Conservation (phyloP, 2,329 filamentous ascomycete species). For the Curvularia sp. region DNA sequence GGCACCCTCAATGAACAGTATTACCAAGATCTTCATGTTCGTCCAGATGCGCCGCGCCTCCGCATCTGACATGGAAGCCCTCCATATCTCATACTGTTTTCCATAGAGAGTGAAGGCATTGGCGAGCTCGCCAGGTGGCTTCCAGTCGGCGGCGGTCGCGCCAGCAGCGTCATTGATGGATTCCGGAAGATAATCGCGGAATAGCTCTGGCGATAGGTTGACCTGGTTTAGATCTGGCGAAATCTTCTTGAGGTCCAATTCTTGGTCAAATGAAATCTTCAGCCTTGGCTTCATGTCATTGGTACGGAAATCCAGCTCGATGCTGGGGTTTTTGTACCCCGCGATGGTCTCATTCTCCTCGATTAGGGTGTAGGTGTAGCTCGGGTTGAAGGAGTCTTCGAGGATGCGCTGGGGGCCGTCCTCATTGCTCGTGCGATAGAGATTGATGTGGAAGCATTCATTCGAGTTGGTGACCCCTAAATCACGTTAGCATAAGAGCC, state of each 20-base stretch:
- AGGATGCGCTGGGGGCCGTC: slow-evolving; percentile 48
- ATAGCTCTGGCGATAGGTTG: slow-evolving; percentile 67
- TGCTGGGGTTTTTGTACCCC: slow-evolving; percentile 81
- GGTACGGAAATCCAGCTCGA: slow-evolving; percentile 72
- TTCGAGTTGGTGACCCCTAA: slow-evolving; percentile 47
- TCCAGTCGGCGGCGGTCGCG: slow-evolving; percentile 55
- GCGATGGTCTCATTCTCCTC: slow-evolving; percentile 92
- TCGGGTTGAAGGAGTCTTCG: slow-evolving; percentile 76
- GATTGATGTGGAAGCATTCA: slow-evolving; percentile 49
- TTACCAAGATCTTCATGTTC: slow-evolving; percentile 82
- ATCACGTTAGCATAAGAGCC: slow-evolving; percentile 1
- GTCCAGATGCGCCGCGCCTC: slow-evolving; percentile 74
- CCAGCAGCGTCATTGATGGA: slow-evolving; percentile 52
- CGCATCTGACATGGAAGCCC: slow-evolving; percentile 73
- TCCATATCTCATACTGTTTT: slow-evolving; percentile 83
- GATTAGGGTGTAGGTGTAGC: slow-evolving; percentile 91
- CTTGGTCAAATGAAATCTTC: slow-evolving; percentile 72
- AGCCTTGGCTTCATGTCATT: slow-evolving; percentile 82
- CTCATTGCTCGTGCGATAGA: slow-evolving; percentile 39
- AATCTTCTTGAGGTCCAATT: slow-evolving; percentile 72
- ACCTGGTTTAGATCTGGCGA: slow-evolving; percentile 67
- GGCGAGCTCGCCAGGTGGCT: slow-evolving; percentile 77
- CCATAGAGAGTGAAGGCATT: slow-evolving; percentile 67
- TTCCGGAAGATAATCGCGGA: slow-evolving; percentile 52
- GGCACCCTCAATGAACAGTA: slow-evolving; percentile 94